These are phyloP conservation scores for Dendryphion nanum DNA, from an alignment of 2,329 filamentous ascomycete species.

Conservation along the genomic window DNA sequence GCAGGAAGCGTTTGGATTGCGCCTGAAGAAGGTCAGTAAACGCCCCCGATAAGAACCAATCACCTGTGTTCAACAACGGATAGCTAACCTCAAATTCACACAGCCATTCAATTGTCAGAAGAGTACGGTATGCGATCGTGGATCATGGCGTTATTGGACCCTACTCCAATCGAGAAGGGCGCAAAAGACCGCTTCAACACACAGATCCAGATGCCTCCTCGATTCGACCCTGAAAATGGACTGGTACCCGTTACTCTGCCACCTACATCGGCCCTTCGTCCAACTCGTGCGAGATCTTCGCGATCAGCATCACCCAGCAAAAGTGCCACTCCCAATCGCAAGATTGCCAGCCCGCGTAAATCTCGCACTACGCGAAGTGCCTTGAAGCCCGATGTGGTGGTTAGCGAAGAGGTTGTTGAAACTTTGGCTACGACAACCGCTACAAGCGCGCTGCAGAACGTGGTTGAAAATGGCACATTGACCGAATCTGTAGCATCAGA, in stretches of 20 bases:
- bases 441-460: conserved; percentile 42
- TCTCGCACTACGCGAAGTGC: conserved; percentile 46
- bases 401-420: conserved; percentile 40
- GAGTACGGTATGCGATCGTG: conserved; percentile 85
- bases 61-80: conserved; percentile 7
- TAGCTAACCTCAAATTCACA: conserved; percentile 6
- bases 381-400: conserved; percentile 24
- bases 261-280: conserved; percentile 31
- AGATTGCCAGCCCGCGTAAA: conserved; percentile 55
- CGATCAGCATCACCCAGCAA: conserved; percentile 61
- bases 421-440: conserved; percentile 45
- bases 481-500: conserved; percentile 37
- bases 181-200: conserved; percentile 66
- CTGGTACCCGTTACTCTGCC: conserved; percentile 27
- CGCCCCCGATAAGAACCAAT: neutral
- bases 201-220: conserved; percentile 76
- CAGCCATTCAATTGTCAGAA: conserved; percentile 75
- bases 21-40: conserved; percentile 62
- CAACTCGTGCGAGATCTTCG: conserved; percentile 52
- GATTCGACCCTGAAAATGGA: conserved; percentile 61
- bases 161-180: conserved; percentile 70
- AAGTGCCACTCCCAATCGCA: conserved; percentile 45
- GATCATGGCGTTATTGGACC: conserved; percentile 90
- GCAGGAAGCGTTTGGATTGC: conserved; percentile 97
- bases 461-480: conserved; percentile 30